Percentiles rank a stretch among this genome's conserved stretches.
Evolutionary conservation across 495 filamentous ascomycete genomes (phyloP).

Genomic region (Lentithecium fluviatile): DNA sequence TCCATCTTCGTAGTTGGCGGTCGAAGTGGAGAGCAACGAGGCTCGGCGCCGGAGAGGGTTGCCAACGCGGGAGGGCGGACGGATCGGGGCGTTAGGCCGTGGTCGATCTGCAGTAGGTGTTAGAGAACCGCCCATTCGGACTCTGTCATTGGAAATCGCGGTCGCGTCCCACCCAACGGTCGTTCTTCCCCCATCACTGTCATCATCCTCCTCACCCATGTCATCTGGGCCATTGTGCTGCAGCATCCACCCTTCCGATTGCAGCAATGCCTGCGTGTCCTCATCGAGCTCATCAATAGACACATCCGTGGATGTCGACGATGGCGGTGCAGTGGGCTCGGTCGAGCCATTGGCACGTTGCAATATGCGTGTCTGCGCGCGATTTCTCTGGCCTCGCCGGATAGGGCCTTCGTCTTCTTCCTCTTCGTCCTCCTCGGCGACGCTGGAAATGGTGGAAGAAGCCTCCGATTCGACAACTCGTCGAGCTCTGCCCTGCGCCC

Average conservation of each 20-base stretch:
- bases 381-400: slow-evolving; percentile 19
- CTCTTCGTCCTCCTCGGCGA: slow-evolving; percentile 33
- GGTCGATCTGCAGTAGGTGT: slow-evolving; percentile 44
- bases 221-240: slow-evolving; percentile 36
- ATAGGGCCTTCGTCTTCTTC: slow-evolving; percentile 37
- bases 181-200: slow-evolving; percentile 39
- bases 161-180: slow-evolving; percentile 43
- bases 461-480: slow-evolving; percentile 37
- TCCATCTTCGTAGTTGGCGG: slow-evolving; percentile 36
- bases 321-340: slow-evolving; percentile 14
- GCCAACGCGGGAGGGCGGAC: slow-evolving; percentile 31
- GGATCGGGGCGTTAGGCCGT: slow-evolving; percentile 32
- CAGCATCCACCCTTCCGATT: slow-evolving; percentile 33
- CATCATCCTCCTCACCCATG: slow-evolving; percentile 34
- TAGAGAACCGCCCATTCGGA: slow-evolving; percentile 41
- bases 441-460: slow-evolving; percentile 19
- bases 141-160: slow-evolving; percentile 40
- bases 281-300: slow-evolving; percentile 33
- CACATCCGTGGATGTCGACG: slow-evolving; percentile 30
- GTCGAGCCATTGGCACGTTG: slow-evolving; percentile 32
- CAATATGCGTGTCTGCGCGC: slow-evolving; percentile 22
- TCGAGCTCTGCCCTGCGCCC: slow-evolving; percentile 15
- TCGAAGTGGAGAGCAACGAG: slow-evolving; percentile 37
- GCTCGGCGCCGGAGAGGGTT: slow-evolving; percentile 32
- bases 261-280: slow-evolving; percentile 31